Evolutionary conservation across 202 grass and related monocot species (phyloP).

Genomic region (Tripidium arundinaceum): DNA sequence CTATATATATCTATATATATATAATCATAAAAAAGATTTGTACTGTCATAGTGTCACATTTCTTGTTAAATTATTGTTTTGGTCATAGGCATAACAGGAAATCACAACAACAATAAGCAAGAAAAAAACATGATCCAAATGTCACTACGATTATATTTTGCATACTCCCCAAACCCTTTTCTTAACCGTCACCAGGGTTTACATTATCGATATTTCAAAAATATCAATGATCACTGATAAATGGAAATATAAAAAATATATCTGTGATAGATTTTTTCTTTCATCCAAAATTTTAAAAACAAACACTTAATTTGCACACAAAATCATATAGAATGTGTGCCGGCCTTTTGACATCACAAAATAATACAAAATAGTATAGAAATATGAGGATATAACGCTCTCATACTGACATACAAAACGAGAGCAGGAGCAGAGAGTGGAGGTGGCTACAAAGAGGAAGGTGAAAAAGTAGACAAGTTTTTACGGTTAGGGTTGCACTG

Average conservation of each 20-base stretch:
- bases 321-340: not conserved
- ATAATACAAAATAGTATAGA: not conserved
- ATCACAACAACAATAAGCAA: not conserved
- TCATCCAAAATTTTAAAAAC: not conserved
- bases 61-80: not conserved
- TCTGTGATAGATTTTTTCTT: not conserved
- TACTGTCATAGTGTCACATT: not conserved
- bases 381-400: not conserved
- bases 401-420: too few species aligned
- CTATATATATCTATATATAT: too few species aligned
- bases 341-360: not conserved
- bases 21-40: not conserved
- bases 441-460: too few species aligned
- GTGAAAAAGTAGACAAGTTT: too few species aligned
- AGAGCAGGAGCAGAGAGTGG: too few species aligned
- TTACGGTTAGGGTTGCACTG: too few species aligned
- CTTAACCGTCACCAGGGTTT: not conserved
- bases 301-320: not conserved
- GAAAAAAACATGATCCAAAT: not conserved
- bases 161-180: not conserved
- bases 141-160: not conserved
- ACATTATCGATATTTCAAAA: not conserved
- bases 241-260: not conserved
- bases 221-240: not conserved
- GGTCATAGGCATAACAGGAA: not conserved